A percentile compares a stretch with the other conserved stretches of the same genome.
These are phyloP conservation scores for Phlyctochytrium planicorne DNA, from an alignment of 192 early-diverging fungal genomes.

Conservation along the genomic window DNA sequence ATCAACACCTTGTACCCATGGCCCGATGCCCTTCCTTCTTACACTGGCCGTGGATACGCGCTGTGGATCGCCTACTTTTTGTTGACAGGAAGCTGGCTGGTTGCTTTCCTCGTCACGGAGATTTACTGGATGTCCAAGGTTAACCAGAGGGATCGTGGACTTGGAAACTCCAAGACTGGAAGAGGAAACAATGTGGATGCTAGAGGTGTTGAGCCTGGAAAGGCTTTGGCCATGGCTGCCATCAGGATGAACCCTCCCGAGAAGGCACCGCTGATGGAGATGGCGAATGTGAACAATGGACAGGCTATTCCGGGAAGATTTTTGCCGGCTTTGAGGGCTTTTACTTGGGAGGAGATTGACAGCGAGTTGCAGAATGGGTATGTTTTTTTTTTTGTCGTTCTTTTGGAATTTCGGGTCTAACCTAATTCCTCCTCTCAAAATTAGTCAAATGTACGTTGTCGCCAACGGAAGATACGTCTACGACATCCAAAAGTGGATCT, in stretches of 20 bases:
- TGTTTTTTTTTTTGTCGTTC: background rate
- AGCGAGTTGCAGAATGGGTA: slow-evolving; percentile 30
- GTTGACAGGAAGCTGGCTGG: slow-evolving; percentile 25
- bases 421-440: background rate
- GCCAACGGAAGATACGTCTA: slow-evolving; percentile 48
- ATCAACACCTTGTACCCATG: slow-evolving; percentile 38
- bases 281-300: too few species aligned
- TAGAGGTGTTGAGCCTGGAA: background rate
- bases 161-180: background rate
- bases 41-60: slow-evolving; percentile 21
- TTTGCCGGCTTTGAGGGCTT: slow-evolving; percentile 2
- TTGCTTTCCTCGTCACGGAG: slow-evolving; percentile 29
- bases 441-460: slow-evolving; percentile 39
- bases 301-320: background rate
- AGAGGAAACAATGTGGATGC: background rate
- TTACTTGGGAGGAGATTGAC: slow-evolving; percentile 41
- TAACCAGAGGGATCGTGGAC: background rate
- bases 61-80: slow-evolving; percentile 38
- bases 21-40: slow-evolving; percentile 11
- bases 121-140: slow-evolving; percentile 7
- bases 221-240: background rate
- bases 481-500: slow-evolving; percentile 40
- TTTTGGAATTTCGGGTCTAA: too few species aligned
- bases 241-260: slow-evolving; percentile 9
- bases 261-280: background rate